phyloP scores from a whole-genome alignment of 2,329 filamentous ascomycete genomes.

The Celoporthe dispersa region DNA sequence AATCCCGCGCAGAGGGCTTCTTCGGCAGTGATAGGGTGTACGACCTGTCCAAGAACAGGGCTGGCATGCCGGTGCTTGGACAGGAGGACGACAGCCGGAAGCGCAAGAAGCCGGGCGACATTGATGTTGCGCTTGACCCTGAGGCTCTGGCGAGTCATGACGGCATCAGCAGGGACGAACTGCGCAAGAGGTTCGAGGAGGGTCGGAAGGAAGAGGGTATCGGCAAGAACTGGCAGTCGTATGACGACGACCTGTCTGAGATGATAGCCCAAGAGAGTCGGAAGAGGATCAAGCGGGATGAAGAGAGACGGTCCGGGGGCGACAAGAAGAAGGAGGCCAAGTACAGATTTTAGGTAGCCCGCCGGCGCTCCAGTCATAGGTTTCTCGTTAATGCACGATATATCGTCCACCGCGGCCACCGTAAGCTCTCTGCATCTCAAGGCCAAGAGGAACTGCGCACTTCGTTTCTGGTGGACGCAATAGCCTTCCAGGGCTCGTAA shows the following conservation, averaged over 20 bases:
- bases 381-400: not conserved
- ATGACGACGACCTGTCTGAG: constrained; percentile 83
- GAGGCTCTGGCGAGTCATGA: constrained; percentile 77
- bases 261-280: constrained; percentile 95
- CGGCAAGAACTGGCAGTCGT: constrained; percentile 71
- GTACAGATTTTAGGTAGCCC: constrained; percentile 49
- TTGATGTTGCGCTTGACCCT: constrained; percentile 89
- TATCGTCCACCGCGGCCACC: not conserved
- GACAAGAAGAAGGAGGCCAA: constrained; percentile 64
- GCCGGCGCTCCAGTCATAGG: not conserved
- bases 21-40: constrained; percentile 95
- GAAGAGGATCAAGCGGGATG: constrained; percentile 87
- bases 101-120: constrained; percentile 93
- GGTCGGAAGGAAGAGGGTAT: constrained; percentile 67
- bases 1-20: constrained; percentile 86
- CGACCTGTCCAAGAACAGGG: constrained; percentile 68
- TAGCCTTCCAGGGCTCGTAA: too few relatives aligned
- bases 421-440: not conserved
- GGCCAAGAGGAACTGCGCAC: not conserved
- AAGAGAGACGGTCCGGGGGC: constrained; percentile 64
- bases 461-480: not conserved
- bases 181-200: constrained; percentile 80
- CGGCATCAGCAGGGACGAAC: constrained; percentile 81
- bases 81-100: constrained; percentile 78
- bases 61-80: constrained; percentile 74